Conservation (phyloP, 2,329 filamentous ascomycete species). For the Trichophyton equinum region DNA sequence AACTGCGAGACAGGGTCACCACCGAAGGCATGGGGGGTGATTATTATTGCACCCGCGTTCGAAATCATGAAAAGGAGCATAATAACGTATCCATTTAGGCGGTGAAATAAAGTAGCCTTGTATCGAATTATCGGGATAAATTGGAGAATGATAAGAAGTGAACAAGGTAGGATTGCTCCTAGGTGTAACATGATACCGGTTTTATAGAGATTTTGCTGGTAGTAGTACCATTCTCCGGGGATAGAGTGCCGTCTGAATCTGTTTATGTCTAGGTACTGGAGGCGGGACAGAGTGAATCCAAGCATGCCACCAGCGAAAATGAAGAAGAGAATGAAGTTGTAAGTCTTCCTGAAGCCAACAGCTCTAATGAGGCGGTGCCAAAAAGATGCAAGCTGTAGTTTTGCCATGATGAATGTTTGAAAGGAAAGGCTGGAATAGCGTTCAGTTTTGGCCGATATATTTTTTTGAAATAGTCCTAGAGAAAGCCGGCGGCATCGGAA, state of each 20-base stretch:
- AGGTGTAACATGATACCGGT: slow-evolving; percentile 37
- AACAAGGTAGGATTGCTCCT: slow-evolving; percentile 21
- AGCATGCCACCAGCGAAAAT: slow-evolving; percentile 37
- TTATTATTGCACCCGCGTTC: slow-evolving; percentile 42
- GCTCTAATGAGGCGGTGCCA: background rate
- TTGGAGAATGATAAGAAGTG: slow-evolving; percentile 30
- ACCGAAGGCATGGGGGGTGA: slow-evolving; percentile 41
- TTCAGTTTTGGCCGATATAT: background rate
- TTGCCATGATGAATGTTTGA: background rate
- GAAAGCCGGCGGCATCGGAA: no score
- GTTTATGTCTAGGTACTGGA: slow-evolving; percentile 31
- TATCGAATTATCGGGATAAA: slow-evolving; percentile 36
- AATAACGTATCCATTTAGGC: slow-evolving; percentile 48
- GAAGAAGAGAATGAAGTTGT: slow-evolving; percentile 15
- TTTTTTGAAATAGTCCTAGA: background rate
- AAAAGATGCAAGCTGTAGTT: background rate
- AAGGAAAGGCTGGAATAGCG: background rate
- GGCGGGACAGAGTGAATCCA: slow-evolving; percentile 38
- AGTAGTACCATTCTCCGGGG: slow-evolving; percentile 36
- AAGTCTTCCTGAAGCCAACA: background rate
- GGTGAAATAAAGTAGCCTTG: slow-evolving; percentile 42
- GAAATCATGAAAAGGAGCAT: slow-evolving; percentile 37
- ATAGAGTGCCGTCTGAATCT: background rate
- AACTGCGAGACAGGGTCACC: slow-evolving; percentile 41
- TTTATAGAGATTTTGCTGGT: slow-evolving; percentile 21